Evolutionary conservation across 2,329 filamentous ascomycete genomes (phyloP), one percentile per base, ranked within the genome.

Genomic region (Neocucurbitaria cava): DNA sequence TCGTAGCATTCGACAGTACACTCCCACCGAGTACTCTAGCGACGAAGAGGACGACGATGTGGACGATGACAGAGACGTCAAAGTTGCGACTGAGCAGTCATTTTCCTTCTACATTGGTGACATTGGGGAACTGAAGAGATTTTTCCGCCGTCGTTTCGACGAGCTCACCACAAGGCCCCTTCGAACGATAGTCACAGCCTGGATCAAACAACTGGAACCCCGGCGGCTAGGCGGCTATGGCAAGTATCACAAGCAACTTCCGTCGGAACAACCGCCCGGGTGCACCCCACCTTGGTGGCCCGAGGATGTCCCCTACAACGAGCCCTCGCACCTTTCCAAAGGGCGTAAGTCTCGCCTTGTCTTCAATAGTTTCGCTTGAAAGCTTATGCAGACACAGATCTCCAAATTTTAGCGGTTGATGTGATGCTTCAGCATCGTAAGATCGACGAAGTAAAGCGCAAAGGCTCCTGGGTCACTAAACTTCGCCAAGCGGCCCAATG

Each of bases 101-200:
- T 28, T 58, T 13, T 58, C 57, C 1, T 68, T 74, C 42, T 62
- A 66, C 46, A 64, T 74, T 40, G 69, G 65, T 11, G 64, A 74
- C 33, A 33, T 66, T 8, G 49, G 62, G 0, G 58, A 48, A 0
- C 39, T 73, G 26, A 59, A 58, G 35, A 26, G 42, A n/a, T 73
- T 73, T 38, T 64, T 66, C 18, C 52, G 49, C 1, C 51, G 49
- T 13, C 65, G 70, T 2, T 62, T 73, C 23, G 61, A 64, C 18
- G 70, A 73, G 45, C 61, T 73, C 10, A 73, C 70, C 11, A 68
- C 71, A 62, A 74, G 70, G 48, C 69, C 71, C 0, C 41, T 73
- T 20, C 66, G 69, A 5, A 59, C 63, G 15, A 69, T 74, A 30
- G 66, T 68, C n/a, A 71, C 69, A 1, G 59, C 62, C 7, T 74